A percentile compares a stretch with the other conserved stretches of the same genome.
Evolutionary conservation across 2,329 filamentous ascomycete species (phyloP).

Genomic region (Cladosporium halotolerans): DNA sequence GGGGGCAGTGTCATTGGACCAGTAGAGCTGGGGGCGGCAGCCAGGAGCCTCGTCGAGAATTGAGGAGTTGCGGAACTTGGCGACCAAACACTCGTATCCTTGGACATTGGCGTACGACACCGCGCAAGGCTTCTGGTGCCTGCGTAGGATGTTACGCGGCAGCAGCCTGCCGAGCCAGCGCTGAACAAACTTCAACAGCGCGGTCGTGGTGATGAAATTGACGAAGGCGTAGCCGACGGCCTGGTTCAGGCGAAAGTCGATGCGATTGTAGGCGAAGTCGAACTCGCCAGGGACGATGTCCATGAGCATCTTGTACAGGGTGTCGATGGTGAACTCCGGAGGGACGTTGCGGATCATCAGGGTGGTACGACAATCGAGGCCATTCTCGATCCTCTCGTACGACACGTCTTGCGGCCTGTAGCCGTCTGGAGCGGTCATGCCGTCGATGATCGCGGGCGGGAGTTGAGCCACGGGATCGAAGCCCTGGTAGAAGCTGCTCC

Average conservation of each 20-base stretch:
- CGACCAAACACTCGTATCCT: constrained; percentile 80
- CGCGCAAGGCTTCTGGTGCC: constrained; percentile 68
- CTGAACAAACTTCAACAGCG: constrained; percentile 65
- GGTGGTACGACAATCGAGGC: constrained; percentile 45
- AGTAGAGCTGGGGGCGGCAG: constrained; percentile 77
- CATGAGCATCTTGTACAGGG: constrained; percentile 71
- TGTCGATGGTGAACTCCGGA: constrained; percentile 67
- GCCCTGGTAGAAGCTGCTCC: neutral
- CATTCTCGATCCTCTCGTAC: constrained; percentile 33
- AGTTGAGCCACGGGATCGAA: neutral
- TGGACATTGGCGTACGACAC: constrained; percentile 97
- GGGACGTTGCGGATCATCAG: constrained; percentile 93
- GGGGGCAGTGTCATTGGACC: constrained; percentile 43
- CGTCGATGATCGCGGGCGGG: neutral
- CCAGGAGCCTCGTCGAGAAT: constrained; percentile 82
- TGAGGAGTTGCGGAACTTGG: constrained; percentile 94
- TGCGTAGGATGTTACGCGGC: constrained; percentile 54
- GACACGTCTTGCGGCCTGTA: constrained; percentile 33
- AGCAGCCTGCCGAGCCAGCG: constrained; percentile 41
- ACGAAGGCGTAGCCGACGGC: constrained; percentile 97
- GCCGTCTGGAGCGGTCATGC: neutral
- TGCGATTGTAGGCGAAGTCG: constrained; percentile 92
- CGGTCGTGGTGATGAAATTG: constrained; percentile 76
- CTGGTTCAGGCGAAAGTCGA: constrained; percentile 47
- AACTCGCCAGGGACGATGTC: constrained; percentile 73